Percentiles rank a stretch among this genome's conserved stretches.
Conservation (phyloP, 2,329 filamentous ascomycete species). For the Sporothrix globosa region DNA sequence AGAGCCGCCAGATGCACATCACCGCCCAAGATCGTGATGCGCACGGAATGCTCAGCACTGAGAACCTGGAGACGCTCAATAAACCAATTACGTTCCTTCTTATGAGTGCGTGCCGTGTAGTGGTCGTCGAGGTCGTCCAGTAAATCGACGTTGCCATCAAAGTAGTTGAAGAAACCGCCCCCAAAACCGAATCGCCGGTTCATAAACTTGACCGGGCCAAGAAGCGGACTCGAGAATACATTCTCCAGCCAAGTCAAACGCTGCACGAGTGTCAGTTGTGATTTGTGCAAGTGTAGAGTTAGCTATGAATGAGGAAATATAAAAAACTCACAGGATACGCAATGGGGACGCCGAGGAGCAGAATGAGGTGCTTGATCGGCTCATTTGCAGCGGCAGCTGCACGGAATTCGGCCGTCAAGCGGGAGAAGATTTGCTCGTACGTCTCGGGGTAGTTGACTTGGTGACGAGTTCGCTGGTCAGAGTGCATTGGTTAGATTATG, state of each 20-base stretch:
- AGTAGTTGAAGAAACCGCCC: conserved; percentile 87
- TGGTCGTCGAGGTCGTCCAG: conserved; percentile 94
- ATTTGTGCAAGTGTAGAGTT: not conserved
- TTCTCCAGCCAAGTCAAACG: conserved; percentile 97
- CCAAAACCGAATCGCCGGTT: conserved; percentile 88
- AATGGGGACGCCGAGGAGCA: conserved; percentile 84
- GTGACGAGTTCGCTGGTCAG: conserved; percentile 72
- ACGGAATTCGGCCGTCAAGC: conserved; percentile 70
- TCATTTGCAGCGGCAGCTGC: conserved; percentile 68
- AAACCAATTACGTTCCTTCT: conserved; percentile 78
- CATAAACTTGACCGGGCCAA: conserved; percentile 84
- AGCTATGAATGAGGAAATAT: not conserved
- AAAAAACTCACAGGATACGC: conserved; percentile 68
- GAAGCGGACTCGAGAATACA: conserved; percentile 80
- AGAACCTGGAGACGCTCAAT: conserved; percentile 81
- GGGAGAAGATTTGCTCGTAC: conserved; percentile 79
- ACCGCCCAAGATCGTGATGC: conserved; percentile 88
- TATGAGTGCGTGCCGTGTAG: conserved; percentile 91
- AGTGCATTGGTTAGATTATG: not conserved
- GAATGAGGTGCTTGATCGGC: conserved; percentile 84
- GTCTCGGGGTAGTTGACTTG: conserved; percentile 95
- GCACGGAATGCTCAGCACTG: conserved; percentile 81
- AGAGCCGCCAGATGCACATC: conserved; percentile 92
- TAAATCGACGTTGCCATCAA: conserved; percentile 91
- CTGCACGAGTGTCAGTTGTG: conserved; percentile 42